Percentiles rank a stretch among this genome's conserved stretches.
Evolutionary conservation across 176 grass and related monocot genomes (phyloP).

Genomic region (Triticum turgidum): DNA sequence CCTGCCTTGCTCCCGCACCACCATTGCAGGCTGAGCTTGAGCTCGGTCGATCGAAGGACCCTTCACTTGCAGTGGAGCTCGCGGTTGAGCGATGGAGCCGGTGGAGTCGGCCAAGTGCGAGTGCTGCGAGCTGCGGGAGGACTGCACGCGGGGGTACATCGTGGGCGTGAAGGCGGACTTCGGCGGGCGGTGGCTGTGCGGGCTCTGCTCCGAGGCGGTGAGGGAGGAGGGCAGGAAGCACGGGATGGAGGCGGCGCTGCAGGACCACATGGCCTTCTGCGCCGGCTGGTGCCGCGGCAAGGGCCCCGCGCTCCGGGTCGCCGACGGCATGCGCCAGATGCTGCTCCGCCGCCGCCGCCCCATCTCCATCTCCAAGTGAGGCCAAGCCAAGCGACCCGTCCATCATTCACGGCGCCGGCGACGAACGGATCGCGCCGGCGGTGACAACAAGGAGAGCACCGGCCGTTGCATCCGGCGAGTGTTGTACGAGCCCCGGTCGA

Average conservation of each 20-base stretch:
- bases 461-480: background rate
- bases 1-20: background rate
- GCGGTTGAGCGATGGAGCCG: constrained; percentile 40
- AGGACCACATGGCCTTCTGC: constrained; percentile 76
- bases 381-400: background rate
- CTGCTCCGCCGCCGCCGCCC: constrained; percentile 29
- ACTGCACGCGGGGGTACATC: constrained; percentile 83
- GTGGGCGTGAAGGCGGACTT: constrained; percentile 59
- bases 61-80: background rate
- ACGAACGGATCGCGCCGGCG: background rate
- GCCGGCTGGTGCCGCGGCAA: constrained; percentile 50
- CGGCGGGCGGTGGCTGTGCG: constrained; percentile 84
- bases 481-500: background rate
- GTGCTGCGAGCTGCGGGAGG: constrained; percentile 79
- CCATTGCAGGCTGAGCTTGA: background rate
- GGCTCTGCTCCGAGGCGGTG: constrained; percentile 90
- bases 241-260: constrained; percentile 58
- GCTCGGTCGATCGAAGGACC: background rate
- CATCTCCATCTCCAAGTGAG: constrained; percentile 14
- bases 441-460: background rate
- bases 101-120: constrained; percentile 77
- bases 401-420: background rate
- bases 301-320: constrained; percentile 69
- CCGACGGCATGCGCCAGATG: constrained; percentile 84
- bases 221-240: constrained; percentile 54